A percentile compares a stretch with the other conserved stretches of the same genome.
Evolutionary conservation across 2,329 filamentous ascomycete genomes (phyloP).

Genomic region (Torrubiellomyces zombiae): DNA sequence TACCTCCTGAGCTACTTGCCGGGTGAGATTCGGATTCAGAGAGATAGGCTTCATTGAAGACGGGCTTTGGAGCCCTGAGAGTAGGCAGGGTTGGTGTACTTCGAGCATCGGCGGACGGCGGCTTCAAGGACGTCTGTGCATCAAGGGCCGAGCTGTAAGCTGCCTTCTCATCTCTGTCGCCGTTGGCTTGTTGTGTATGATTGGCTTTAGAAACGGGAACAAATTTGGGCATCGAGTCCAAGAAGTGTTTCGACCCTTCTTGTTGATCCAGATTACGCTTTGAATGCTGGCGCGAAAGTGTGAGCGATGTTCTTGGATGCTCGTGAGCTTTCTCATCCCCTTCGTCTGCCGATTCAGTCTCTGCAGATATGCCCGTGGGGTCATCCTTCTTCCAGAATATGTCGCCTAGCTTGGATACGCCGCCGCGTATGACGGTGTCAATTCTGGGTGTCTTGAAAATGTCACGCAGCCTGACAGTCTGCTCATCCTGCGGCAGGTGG

Average conservation of each 20-base stretch:
- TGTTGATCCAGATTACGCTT: conserved; percentile 14
- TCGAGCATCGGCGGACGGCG: conserved; percentile 30
- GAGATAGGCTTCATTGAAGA: conserved; percentile 14
- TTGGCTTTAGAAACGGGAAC: conserved; percentile 17
- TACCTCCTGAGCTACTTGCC: conserved; percentile 12
- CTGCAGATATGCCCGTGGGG: conserved; percentile 15
- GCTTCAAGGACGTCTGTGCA: conserved; percentile 29
- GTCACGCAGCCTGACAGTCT: conserved; percentile 28
- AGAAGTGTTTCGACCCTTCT: conserved; percentile 24
- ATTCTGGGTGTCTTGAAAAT: conserved; percentile 67
- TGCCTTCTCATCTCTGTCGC: conserved; percentile 6
- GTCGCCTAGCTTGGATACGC: conserved; percentile 39
- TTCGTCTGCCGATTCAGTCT: conserved; percentile 28
- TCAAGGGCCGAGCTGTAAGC: conserved; percentile 3
- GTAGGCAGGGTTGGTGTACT: conserved; percentile 21
- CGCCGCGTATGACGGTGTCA: conserved; percentile 49
- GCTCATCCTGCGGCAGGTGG: conserved; percentile 20
- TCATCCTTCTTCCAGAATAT: conserved; percentile 39
- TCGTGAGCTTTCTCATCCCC: conserved; percentile 30
- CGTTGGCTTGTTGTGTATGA: conserved; percentile 5
- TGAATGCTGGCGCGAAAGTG: conserved; percentile 18
- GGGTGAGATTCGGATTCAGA: conserved; percentile 22
- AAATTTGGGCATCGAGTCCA: conserved; percentile 36
- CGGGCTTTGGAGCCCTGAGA: conserved; percentile 8
- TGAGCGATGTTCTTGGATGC: conserved; percentile 18